Base-by-base conservation (phyloP, 768 basidiomycete species). In the Macrolepiota fuliginosa region DNA sequence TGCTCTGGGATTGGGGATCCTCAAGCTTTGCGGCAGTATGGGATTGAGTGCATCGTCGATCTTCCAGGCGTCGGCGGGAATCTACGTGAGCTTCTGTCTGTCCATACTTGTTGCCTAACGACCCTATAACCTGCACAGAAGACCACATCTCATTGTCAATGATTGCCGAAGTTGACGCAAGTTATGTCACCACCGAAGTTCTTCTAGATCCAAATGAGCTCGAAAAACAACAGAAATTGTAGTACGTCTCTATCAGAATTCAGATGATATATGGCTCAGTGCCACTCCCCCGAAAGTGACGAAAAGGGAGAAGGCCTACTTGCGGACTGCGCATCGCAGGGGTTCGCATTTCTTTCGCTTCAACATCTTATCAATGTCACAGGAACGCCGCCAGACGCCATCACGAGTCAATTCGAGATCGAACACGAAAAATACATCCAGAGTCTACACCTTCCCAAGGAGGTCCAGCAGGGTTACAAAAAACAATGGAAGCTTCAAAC, bases 1-100 rank as follows among this genome's bases (percentile, higher is more conserved):
- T n/a, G 49, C 83, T 63, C 69, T 74, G 66, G 62, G 11, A 58
- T 63, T 47, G 62, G 62, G 6, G 22, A 63, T 29, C 49, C 56
- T 11, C 12, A 9, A 5, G 29, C 54, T 37, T 39, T 63, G 24
- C 53, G 36, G 6, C 36, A 58, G 22, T 29, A 46, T 46, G 57
- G 57, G 40, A 58, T 58, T 37, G 27, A 40, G 32, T 51, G 50
- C n/a, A 10, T 63, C 15, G 42, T 54, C 24, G 45, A 63, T 19
- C 56, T 63, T 22, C 62, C 62, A 9, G 51, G 56, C 1, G 62
- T 63, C 11, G 62, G 62, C 13, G 46, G 40, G 15, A 63, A 58
- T 35, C 56, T 63, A 11, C 62, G 62, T 63, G 13, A 50, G 62
- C n/a, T 19, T 37, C 32, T 13, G 3, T n/a, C 22, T 17, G 12